Evolutionary conservation across 306 rosid species (phyloP).

Genomic region (Medicago lupulina): DNA sequence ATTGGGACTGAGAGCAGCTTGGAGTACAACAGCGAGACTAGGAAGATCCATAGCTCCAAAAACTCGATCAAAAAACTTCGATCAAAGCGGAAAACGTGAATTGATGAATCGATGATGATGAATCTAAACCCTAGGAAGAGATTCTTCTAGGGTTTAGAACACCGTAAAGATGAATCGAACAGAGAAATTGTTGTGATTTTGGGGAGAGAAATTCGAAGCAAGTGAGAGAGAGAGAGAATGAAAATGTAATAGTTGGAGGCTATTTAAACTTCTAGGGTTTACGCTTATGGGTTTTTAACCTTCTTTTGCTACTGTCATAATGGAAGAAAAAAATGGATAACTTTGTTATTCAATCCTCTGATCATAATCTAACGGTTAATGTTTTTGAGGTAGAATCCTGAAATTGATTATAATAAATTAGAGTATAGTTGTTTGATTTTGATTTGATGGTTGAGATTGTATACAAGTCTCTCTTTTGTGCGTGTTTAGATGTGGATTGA

Average conservation of each 20-base stretch:
- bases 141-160: conserved; percentile 56
- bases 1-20: conserved; percentile 92
- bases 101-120: conserved; percentile 12
- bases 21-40: conserved; percentile 73
- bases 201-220: conserved; percentile 15
- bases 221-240: neutral
- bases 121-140: conserved; percentile 56
- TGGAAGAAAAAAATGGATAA: neutral
- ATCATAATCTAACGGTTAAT: neutral
- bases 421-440: no score
- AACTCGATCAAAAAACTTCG: conserved; percentile 30
- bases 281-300: conserved; percentile 64
- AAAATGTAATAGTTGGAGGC: conserved; percentile 34
- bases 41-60: conserved; percentile 81
- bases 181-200: conserved; percentile 31
- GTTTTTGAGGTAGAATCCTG: neutral
- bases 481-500: no score
- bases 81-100: conserved; percentile 8
- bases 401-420: no score
- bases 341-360: neutral
- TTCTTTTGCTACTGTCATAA: conserved; percentile 2
- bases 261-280: conserved; percentile 86
- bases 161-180: conserved; percentile 43
- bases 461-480: no score
- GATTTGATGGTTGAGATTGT: no score